Conservation (phyloP, 139 green algal genomes). For the Monoraphidium neglectum region DNA sequence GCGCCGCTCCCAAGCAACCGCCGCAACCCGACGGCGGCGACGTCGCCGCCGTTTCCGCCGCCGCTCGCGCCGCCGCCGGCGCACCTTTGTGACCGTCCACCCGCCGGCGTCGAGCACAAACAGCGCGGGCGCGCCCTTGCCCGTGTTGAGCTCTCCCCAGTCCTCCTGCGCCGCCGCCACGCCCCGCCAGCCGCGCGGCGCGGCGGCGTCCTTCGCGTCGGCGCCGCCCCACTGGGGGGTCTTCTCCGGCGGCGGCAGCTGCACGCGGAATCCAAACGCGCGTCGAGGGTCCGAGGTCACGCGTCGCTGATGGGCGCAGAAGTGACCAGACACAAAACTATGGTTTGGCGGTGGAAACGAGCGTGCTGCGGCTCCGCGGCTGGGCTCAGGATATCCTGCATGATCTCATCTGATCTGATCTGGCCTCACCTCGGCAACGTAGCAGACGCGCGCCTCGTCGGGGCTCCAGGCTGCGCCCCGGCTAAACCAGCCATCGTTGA, state of each 20-base stretch:
- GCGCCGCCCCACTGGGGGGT: conserved; percentile 48
- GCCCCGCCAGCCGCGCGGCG: conserved; percentile 69
- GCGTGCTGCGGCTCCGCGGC: neutral
- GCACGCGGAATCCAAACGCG: neutral
- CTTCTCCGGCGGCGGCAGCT: conserved; percentile 36
- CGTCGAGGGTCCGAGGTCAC: neutral
- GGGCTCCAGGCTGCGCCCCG: conserved; percentile 73
- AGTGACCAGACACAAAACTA: neutral
- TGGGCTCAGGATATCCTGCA: neutral
- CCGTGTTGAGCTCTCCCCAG: conserved; percentile 89
- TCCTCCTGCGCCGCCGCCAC: conserved; percentile 68
- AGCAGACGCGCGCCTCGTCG: conserved; percentile 73
- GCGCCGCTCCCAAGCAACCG: too few species aligned
- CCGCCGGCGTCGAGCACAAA: conserved; percentile 65
- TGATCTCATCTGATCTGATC: neutral
- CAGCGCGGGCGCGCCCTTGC: conserved; percentile 60
- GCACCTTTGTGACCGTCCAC: conserved; percentile 19
- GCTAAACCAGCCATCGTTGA: conserved; percentile 85
- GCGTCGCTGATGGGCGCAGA: neutral
- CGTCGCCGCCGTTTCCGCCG: too few species aligned
- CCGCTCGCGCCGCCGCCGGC: too few species aligned
- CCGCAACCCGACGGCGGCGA: too few species aligned
- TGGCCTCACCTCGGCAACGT: conserved; percentile 74
- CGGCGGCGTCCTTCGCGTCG: conserved; percentile 45
- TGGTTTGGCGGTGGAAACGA: neutral